A percentile compares a stretch with the other conserved stretches of the same genome.
These are phyloP conservation scores for Colletotrichum tropicale DNA, from an alignment of 2,329 filamentous ascomycete genomes.

Conservation along the genomic window DNA sequence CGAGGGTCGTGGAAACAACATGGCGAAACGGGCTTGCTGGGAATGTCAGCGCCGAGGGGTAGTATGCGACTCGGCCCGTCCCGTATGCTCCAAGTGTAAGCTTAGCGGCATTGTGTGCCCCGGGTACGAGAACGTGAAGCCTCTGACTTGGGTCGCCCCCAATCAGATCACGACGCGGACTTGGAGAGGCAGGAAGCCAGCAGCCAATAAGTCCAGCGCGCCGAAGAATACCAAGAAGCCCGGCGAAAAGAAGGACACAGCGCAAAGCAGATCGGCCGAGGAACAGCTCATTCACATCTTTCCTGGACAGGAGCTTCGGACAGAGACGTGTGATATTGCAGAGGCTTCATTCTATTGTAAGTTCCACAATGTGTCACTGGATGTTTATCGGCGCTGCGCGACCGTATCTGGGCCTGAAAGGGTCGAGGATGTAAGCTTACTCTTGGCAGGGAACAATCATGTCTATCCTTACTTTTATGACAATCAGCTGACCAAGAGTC, in stretches of 20 bases:
- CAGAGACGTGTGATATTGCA: slow-evolving; percentile 6
- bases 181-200: slow-evolving; percentile 9
- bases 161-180: slow-evolving; percentile 20
- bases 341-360: slow-evolving; percentile 12
- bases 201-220: neutral
- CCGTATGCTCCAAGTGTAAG: slow-evolving; percentile 39
- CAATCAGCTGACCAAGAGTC: neutral
- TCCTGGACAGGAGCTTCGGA: neutral
- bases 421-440: neutral
- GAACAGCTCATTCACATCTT: neutral
- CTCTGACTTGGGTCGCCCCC: slow-evolving; percentile 38
- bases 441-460: neutral
- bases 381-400: neutral
- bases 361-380: neutral
- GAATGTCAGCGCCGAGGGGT: slow-evolving; percentile 44
- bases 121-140: slow-evolving; percentile 41
- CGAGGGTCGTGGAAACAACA: neutral
- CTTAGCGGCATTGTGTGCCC: slow-evolving; percentile 36
- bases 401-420: too few relatives aligned
- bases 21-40: slow-evolving; percentile 36
- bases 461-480: neutral
- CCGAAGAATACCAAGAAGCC: neutral
- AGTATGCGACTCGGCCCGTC: slow-evolving; percentile 40
- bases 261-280: neutral
- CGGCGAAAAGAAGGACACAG: neutral